Evolutionary conservation across 1,284 basidiomycete genomes (phyloP).

Genomic region (Thelephora terrestris): DNA sequence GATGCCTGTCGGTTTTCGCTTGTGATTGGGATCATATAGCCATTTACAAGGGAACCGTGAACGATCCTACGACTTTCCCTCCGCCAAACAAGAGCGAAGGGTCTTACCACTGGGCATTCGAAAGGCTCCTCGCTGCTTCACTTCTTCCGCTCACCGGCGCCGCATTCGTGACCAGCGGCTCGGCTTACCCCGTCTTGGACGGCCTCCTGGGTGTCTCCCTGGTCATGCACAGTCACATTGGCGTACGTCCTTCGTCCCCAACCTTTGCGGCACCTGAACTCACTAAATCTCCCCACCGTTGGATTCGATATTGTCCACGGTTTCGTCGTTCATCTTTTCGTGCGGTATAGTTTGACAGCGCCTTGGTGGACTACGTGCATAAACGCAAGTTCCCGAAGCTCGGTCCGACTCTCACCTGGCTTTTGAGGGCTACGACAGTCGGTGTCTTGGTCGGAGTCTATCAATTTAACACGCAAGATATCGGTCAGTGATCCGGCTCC

Average conservation of each 20-base stretch:
- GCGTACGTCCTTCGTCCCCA: slow-evolving; percentile 37
- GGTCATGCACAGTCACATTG: slow-evolving; percentile 93
- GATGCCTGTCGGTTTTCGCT: not conserved
- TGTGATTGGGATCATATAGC: slow-evolving; percentile 35
- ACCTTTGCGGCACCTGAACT: not conserved
- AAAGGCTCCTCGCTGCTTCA: slow-evolving; percentile 80
- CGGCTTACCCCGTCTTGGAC: slow-evolving; percentile 76
- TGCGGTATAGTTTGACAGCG: slow-evolving; percentile 70
- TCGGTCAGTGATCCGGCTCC: slow-evolving; percentile 49
- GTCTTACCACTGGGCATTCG: slow-evolving; percentile 97
- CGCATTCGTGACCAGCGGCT: slow-evolving; percentile 65
- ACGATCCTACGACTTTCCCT: slow-evolving; percentile 90
- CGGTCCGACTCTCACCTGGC: slow-evolving; percentile 67
- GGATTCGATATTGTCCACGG: not conserved
- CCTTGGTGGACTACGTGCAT: slow-evolving; percentile 87
- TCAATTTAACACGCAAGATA: slow-evolving; percentile 96
- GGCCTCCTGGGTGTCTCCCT: slow-evolving; percentile 81
- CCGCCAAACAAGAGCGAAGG: slow-evolving; percentile 75
- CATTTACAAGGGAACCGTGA: slow-evolving; percentile 88
- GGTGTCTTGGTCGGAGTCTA: slow-evolving; percentile 89
- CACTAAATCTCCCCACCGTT: not conserved
- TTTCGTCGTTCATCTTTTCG: no score
- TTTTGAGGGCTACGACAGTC: slow-evolving; percentile 68
- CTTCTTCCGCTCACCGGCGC: slow-evolving; percentile 85
- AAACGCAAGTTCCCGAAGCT: slow-evolving; percentile 84